Evolutionary conservation across 192 early-diverging fungal species (phyloP).

Genomic region (Phycomyces nitens): DNA sequence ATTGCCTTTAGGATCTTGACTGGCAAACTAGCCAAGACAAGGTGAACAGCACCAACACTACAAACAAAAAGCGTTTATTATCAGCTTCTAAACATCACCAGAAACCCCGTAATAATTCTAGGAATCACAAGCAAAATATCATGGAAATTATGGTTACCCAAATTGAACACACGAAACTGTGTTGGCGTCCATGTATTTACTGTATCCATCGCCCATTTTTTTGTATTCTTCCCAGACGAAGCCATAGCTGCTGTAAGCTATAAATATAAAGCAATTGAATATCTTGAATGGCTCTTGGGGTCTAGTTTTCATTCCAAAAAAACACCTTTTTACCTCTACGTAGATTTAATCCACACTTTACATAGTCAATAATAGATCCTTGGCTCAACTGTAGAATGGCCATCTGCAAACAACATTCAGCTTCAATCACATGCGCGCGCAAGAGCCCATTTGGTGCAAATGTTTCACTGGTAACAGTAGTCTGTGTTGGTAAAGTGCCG

Average conservation of each 20-base stretch:
- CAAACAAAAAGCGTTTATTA: not conserved
- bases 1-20: conserved; percentile 44
- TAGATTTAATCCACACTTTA: conserved; percentile 50
- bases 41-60: conserved; percentile 39
- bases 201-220: conserved; percentile 40
- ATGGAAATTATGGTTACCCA: conserved; percentile 35
- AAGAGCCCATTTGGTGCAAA: conserved; percentile 44
- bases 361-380: conserved; percentile 49
- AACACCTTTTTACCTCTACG: conserved; percentile 41
- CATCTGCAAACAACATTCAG: conserved; percentile 48
- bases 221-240: conserved; percentile 48
- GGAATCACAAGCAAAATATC: not conserved
- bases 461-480: not conserved
- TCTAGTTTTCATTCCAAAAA: not conserved
- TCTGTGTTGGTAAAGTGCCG: not conserved
- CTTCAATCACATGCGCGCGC: conserved; percentile 47
- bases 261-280: not conserved
- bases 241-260: conserved; percentile 49
- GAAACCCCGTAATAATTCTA: not conserved
- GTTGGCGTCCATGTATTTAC: conserved; percentile 42
- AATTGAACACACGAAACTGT: conserved; percentile 52
- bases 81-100: not conserved
- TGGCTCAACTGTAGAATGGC: conserved; percentile 49
- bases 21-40: conserved; percentile 45
- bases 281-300: not conserved